Evolutionary conservation across 176 grass and related monocot species (phyloP), one percentile per base, ranked within the genome.

Genomic region (Eremochloa ophiuroides): DNA sequence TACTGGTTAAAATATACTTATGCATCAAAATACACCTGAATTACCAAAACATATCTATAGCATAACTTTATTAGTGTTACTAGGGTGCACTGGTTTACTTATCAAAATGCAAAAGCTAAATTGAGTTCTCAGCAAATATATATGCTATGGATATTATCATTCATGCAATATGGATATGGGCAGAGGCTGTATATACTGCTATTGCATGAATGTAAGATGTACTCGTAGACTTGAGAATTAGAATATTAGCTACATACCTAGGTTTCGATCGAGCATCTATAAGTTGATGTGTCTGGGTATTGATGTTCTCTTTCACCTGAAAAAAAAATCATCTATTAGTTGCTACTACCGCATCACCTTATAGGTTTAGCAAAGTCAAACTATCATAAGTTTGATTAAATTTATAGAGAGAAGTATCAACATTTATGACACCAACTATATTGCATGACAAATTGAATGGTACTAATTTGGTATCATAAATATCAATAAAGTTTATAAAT

Each of bases 251-350:
- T 56, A 38, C 10, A 76, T 92, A 97, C 95, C 95, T 97, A 86
- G 92, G 70, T 81, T 97, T 94, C 15, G 83, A 80, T 61, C 95
- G 79, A 58, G 90, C 95, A 89, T 97, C 95, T 75, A 98, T 89
- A 70, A 94, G 86, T 83, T 98, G 95, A 85, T 94, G 90, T 78
- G 89, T 88, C 88, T 87, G 83, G 35, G 58, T 18, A 40, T 92
- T 71, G 62, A 98, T 91, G 67, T 98, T 97, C 74, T 90, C 77
- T 85, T 94, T 93, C 70, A 98, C 88, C 95, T 98, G 80, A 91
- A 39, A 66, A 91, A 39, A 66, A 46, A 75, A 68, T 62, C 4
- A 61, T 30, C 56, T 23, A 58, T 76, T 51, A 68, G 61, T 85
- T 85, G 29, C 10, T 72, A 42, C 35, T 37, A 37, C 35, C 35